Percentiles rank a stretch among this genome's conserved stretches.
These are phyloP conservation scores for Phytophthora nicotianae DNA, from an alignment of 352 stramenopile species.

Conservation along the genomic window DNA sequence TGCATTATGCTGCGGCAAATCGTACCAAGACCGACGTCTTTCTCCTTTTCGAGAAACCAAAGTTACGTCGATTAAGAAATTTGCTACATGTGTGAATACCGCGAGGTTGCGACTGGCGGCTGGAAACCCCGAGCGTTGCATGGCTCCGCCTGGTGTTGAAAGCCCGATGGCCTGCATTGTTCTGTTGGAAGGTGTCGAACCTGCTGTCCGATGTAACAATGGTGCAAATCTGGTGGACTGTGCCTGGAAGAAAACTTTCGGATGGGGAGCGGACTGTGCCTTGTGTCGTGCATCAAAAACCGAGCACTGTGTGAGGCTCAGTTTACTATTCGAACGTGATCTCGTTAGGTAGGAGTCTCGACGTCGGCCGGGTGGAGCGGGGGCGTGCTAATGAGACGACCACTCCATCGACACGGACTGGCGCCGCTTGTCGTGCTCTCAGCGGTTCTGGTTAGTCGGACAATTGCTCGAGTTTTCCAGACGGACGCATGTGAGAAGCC, in stretches of 20 bases:
- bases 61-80: neutral
- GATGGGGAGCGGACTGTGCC: conserved; percentile 30
- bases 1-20: conserved; percentile 8
- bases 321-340: conserved; percentile 31
- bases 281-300: conserved; percentile 26
- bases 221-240: conserved; percentile 17
- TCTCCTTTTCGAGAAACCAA: conserved; percentile 13
- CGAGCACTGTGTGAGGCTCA: conserved; percentile 13
- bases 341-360: conserved; percentile 14
- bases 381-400: conserved; percentile 29
- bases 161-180: conserved; percentile 2
- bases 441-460: neutral
- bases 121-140: conserved; percentile 29
- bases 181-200: conserved; percentile 7
- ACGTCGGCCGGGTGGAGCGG: conserved; percentile 5
- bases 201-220: conserved; percentile 29
- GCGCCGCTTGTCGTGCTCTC: conserved; percentile 16
- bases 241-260: conserved; percentile 15
- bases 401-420: conserved; percentile 15
- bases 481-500: conserved; percentile 27
- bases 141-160: conserved; percentile 28
- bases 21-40: neutral
- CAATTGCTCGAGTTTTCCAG: conserved; percentile 6
- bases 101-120: conserved; percentile 7
- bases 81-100: too few species aligned